Evolutionary conservation across 352 stramenopile species (phyloP), one percentile per base, ranked within the genome.

Genomic region (Achlya hypogyna): DNA sequence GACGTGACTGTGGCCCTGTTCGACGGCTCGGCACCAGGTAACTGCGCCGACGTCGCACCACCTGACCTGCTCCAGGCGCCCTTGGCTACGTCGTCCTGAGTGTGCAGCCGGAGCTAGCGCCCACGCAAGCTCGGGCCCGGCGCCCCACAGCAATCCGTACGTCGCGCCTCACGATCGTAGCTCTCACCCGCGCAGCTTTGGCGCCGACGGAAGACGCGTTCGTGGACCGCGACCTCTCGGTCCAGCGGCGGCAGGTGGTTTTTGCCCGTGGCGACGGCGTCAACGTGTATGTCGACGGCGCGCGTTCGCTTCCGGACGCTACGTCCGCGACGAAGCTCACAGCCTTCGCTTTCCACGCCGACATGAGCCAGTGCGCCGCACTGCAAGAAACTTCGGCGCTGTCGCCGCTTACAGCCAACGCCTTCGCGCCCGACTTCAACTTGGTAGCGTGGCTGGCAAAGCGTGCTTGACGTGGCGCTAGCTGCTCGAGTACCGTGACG

Each of bases 251-350:
- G n/a, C 62, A 62, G 20, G 69, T 42, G n/a, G 27, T 73, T 1
- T 94, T 94, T 51, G 70, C 81, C 6, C 43, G 70, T 35, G 81
- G 76, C 0, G 87, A 96, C 54, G 88, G 78, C 0, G 88, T 96
- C 47, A 77, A 97, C 51, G 71, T 96, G 6, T 89, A 81, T 43
- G 59, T 96, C 18, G 87, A 97, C 63, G 80, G 74, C 1, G 80
- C 75, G 4, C 81, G 88, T 9, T 85, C 74, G 25, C 74, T 96
- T 27, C 88, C 88, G 0, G 83, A 95, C 67, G 86, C 71, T 43
- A 75, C 76, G 20, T 84, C 81, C 1, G 63, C 89, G 56, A 84
- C 81, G 1, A 93, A 93, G 67, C 74, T 90, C 6, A 86, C 86
- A 10, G 65, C 89, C 4, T 81, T 78, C 22, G 81, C 81, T 22